phyloP scores from a whole-genome alignment of 2,329 filamentous ascomycete species.

The Fragosphaeria purpurea region DNA sequence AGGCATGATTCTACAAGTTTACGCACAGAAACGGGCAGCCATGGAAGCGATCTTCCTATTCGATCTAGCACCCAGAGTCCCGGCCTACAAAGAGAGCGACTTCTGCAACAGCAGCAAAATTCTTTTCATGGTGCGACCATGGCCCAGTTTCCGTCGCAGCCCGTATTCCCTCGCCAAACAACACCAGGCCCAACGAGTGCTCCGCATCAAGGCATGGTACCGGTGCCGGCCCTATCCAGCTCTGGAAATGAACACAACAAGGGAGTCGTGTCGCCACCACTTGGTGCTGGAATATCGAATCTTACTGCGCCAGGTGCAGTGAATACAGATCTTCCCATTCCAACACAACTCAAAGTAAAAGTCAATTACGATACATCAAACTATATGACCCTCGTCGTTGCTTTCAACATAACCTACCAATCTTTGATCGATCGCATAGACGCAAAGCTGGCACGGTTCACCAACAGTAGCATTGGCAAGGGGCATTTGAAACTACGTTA shows the following conservation, averaged over 20 bases:
- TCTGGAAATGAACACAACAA: constrained; percentile 21
- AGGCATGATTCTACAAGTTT: constrained; percentile 52
- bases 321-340: constrained; percentile 37
- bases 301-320: constrained; percentile 20
- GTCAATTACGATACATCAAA: constrained; percentile 80
- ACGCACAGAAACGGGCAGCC: constrained; percentile 74
- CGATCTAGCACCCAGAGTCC: constrained; percentile 64
- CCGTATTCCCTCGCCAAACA: constrained; percentile 39
- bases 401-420: constrained; percentile 89
- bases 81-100: constrained; percentile 52
- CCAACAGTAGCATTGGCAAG: constrained; percentile 70
- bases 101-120: constrained; percentile 34
- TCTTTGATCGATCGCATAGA: constrained; percentile 93
- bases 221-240: too few relatives aligned
- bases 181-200: constrained; percentile 26
- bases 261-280: constrained; percentile 18
- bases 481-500: constrained; percentile 83
- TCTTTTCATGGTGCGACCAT: constrained; percentile 40
- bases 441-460: constrained; percentile 82
- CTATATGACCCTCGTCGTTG: constrained; percentile 91
- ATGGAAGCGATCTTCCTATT: constrained; percentile 55
- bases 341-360: constrained; percentile 85
- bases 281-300: constrained; percentile 28
- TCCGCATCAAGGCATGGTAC: constrained; percentile 18
- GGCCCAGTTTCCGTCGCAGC: constrained; percentile 47